Evolutionary conservation across 805 yeast species (phyloP).

Genomic region (Yamadazyma olivae): DNA sequence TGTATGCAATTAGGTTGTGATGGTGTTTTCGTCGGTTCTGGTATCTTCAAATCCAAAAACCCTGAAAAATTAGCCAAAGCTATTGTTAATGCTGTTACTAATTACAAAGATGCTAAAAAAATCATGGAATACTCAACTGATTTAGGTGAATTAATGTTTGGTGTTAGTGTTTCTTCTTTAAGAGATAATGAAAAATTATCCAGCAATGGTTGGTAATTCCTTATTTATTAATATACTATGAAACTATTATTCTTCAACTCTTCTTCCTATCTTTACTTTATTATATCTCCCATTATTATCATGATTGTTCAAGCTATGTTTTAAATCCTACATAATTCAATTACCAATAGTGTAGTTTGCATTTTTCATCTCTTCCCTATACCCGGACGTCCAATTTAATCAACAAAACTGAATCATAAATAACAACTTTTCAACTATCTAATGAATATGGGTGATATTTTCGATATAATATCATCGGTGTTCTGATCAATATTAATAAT

Average conservation of each 20-base stretch:
- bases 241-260: background rate
- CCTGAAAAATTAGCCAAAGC: conserved; percentile 74
- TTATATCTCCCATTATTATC: too few species aligned
- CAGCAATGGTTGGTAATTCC: conserved; percentile 50
- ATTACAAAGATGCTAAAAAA: conserved; percentile 57
- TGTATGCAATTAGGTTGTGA: conserved; percentile 50
- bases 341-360: too few species aligned
- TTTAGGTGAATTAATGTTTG: conserved; percentile 76
- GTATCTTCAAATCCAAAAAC: conserved; percentile 71
- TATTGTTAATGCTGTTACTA: conserved; percentile 76
- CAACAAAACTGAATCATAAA: too few species aligned
- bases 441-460: conserved; percentile 14
- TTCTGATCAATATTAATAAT: conserved; percentile 23
- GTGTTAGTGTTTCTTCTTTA: conserved; percentile 56
- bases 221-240: too few species aligned
- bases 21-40: conserved; percentile 47
- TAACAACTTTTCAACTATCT: conserved; percentile 4
- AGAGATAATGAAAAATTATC: conserved; percentile 45
- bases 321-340: too few species aligned
- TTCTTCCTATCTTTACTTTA: too few species aligned
- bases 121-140: conserved; percentile 65
- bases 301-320: too few species aligned
- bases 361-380: too few species aligned
- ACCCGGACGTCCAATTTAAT: too few species aligned
- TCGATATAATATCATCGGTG: conserved; percentile 14